Conservation (phyloP, 179 eudicot species). For the Corrigiola litoralis region DNA sequence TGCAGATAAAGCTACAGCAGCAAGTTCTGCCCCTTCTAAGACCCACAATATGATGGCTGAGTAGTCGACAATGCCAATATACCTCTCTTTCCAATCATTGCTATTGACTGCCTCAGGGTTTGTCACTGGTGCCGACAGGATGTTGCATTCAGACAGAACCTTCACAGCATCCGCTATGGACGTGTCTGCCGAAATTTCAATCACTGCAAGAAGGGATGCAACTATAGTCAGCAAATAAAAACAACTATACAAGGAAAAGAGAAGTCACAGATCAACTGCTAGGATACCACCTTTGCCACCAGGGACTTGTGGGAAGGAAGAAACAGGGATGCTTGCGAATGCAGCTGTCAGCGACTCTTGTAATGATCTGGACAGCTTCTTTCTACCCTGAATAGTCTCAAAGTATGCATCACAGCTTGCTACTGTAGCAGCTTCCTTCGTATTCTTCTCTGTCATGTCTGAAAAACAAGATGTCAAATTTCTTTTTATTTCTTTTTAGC, state of each 20-base stretch:
- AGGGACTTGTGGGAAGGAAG: slow-evolving; percentile 80
- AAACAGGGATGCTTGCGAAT: slow-evolving; percentile 65
- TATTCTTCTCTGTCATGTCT: slow-evolving; percentile 23
- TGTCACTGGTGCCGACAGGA: slow-evolving; percentile 79
- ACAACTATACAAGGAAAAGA: neutral
- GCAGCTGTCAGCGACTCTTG: slow-evolving; percentile 75
- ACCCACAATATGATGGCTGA: slow-evolving; percentile 86
- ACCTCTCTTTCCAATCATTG: slow-evolving; percentile 66
- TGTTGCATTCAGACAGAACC: slow-evolving; percentile 77
- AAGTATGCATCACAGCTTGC: slow-evolving; percentile 72
- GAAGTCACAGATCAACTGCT: neutral
- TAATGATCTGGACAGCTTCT: slow-evolving; percentile 57
- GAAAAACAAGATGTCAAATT: neutral
- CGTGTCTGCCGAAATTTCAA: slow-evolving; percentile 73
- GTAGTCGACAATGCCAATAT: slow-evolving; percentile 79
- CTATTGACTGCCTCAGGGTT: slow-evolving; percentile 46
- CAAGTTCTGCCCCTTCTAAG: slow-evolving; percentile 73
- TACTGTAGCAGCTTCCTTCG: slow-evolving; percentile 21
- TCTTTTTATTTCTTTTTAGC: no score
- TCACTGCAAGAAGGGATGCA: slow-evolving; percentile 42
- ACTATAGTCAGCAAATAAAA: neutral
- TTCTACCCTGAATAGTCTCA: slow-evolving; percentile 64
- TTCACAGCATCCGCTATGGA: slow-evolving; percentile 62
- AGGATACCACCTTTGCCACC: slow-evolving; percentile 60
- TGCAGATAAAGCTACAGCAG: slow-evolving; percentile 75